phyloP scores from a whole-genome alignment of 2,329 filamentous ascomycete species.

The Scolecobasidium constrictum region DNA sequence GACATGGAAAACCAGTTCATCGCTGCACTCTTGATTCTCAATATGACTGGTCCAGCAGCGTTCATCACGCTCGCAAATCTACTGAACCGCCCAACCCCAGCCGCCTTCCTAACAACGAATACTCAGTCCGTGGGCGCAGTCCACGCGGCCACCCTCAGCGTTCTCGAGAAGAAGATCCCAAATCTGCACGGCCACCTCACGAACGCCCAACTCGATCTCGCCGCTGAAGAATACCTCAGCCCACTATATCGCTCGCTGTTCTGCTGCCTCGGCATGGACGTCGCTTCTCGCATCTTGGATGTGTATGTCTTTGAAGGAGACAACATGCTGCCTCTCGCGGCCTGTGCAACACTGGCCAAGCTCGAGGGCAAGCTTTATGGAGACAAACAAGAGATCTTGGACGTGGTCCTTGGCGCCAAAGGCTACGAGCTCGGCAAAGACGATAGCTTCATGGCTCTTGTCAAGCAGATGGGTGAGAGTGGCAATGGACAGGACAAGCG shows the following conservation, averaged over 20 bases:
- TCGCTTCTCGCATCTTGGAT: slow-evolving; percentile 66
- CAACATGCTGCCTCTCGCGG: slow-evolving; percentile 55
- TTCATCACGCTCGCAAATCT: slow-evolving; percentile 68
- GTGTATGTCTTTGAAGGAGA: slow-evolving; percentile 71
- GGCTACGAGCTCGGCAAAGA: slow-evolving; percentile 19
- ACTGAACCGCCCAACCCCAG: slow-evolving; percentile 62
- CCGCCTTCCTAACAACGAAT: slow-evolving; percentile 66
- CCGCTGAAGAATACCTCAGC: slow-evolving; percentile 39
- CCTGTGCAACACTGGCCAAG: slow-evolving; percentile 51
- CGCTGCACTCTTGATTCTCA: slow-evolving; percentile 62
- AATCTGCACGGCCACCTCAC: slow-evolving; percentile 55
- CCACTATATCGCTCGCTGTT: slow-evolving; percentile 55
- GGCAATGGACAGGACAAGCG: neutral
- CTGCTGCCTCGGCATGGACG: slow-evolving; percentile 49
- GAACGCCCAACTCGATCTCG: slow-evolving; percentile 29
- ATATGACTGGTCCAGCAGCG: slow-evolving; percentile 51
- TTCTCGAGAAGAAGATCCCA: slow-evolving; percentile 52
- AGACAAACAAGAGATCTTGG: slow-evolving; percentile 30
- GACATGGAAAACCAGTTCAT: slow-evolving; percentile 41
- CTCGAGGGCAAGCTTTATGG: slow-evolving; percentile 43
- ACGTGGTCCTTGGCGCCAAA: slow-evolving; percentile 24
- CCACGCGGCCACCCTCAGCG: slow-evolving; percentile 59
- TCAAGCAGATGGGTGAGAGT: slow-evolving; percentile 22
- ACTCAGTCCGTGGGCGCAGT: slow-evolving; percentile 55
- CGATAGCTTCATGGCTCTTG: slow-evolving; percentile 27